phyloP scores from a whole-genome alignment of 345 rosid genomes.

The Populus tremula region DNA sequence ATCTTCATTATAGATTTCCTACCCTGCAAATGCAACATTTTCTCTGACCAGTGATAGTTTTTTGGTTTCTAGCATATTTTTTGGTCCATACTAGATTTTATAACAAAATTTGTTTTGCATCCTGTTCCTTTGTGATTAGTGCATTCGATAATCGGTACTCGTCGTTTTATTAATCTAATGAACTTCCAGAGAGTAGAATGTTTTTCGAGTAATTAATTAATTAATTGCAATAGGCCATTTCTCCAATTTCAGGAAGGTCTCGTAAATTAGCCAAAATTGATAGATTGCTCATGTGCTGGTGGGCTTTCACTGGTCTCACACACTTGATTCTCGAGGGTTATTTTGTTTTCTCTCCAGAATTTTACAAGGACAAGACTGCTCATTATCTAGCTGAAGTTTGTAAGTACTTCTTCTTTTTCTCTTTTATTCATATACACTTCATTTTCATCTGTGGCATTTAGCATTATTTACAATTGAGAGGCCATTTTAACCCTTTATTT shows the following conservation, averaged over 20 bases:
- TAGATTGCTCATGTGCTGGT: constrained; percentile 90
- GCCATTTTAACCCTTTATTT: neutral
- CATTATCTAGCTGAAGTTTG: constrained; percentile 89
- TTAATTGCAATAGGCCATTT: neutral
- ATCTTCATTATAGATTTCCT: neutral
- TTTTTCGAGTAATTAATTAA: neutral
- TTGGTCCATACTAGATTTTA: neutral
- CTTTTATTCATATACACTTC: neutral
- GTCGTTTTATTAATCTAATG: neutral
- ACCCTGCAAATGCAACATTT: neutral
- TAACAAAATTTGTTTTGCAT: neutral
- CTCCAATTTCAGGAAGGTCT: constrained; percentile 37
- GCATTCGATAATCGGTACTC: neutral
- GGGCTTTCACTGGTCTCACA: constrained; percentile 93
- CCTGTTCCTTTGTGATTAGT: neutral
- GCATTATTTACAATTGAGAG: neutral
- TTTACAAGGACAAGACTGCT: constrained; percentile 68
- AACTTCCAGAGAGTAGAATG: neutral
- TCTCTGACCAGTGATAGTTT: neutral
- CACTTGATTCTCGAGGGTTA: constrained; percentile 83
- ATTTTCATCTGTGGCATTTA: neutral
- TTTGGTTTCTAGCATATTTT: neutral
- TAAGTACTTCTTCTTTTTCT: constrained; percentile 39
- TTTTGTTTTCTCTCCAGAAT: constrained; percentile 85
- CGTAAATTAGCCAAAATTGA: constrained; percentile 44